A percentile compares a stretch with the other conserved stretches of the same genome.
Evolutionary conservation across 805 yeast genomes (phyloP).

Genomic region (Candida tallmaniae): DNA sequence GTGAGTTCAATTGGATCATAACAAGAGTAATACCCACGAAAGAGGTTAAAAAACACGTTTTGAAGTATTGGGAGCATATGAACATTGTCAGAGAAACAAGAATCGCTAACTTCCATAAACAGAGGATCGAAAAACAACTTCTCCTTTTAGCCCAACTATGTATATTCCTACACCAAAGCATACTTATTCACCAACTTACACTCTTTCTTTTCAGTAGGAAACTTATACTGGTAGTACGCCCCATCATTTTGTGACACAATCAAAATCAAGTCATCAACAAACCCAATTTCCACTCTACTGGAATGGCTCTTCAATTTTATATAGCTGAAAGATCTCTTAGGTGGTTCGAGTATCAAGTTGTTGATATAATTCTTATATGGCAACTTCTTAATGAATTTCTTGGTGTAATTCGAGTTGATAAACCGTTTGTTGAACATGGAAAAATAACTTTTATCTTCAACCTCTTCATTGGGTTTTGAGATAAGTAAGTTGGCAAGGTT

Average conservation of each 20-base stretch:
- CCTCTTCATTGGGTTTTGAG: conserved; percentile 16
- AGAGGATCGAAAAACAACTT: too few relatives aligned
- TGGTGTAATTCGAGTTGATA: conserved; percentile 33
- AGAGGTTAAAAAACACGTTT: too few relatives aligned
- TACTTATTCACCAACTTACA: conserved; percentile 26
- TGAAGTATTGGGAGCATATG: too few relatives aligned
- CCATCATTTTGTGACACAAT: conserved; percentile 37
- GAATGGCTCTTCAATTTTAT: conserved; percentile 31
- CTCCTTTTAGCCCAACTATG: too few relatives aligned
- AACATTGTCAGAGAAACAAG: too few relatives aligned
- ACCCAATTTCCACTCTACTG: conserved; percentile 34
- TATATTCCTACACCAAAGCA: too few relatives aligned
- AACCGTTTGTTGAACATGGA: conserved; percentile 19
- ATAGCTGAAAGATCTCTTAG: conserved; percentile 38
- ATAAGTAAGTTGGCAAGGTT: conserved; percentile 36
- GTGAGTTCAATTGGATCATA: too few relatives aligned
- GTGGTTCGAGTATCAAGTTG: conserved; percentile 40
- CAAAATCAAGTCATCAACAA: conserved; percentile 27
- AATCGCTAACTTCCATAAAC: too few relatives aligned
- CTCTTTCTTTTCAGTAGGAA: conserved; percentile 22
- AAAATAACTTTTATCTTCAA: conserved; percentile 7
- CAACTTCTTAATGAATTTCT: conserved; percentile 31
- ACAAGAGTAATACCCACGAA: too few relatives aligned
- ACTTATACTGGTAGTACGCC: conserved; percentile 32
- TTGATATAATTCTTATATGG: conserved; percentile 40